Conservation (phyloP, 305 asterid species). For the Caryopteris hybrid region DNA sequence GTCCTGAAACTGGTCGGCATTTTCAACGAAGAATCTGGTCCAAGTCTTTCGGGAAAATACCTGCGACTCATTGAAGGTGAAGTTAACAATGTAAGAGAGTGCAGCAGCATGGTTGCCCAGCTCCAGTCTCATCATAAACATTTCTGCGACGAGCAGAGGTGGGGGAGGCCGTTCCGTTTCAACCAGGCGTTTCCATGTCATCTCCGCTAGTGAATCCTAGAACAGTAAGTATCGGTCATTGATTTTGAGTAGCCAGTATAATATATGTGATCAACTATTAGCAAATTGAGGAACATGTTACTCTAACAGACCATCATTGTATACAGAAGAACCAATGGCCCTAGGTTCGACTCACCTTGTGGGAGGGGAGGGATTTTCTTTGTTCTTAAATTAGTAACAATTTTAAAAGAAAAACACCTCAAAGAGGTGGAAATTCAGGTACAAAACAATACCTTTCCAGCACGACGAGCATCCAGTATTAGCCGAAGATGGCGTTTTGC, state of each 20-base stretch:
- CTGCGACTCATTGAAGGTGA: slow-evolving; percentile 38
- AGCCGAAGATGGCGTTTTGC: slow-evolving; percentile 72
- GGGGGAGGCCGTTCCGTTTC: slow-evolving; percentile 52
- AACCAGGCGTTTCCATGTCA: slow-evolving; percentile 70
- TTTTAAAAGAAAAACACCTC: too few species aligned
- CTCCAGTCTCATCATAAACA: slow-evolving; percentile 57
- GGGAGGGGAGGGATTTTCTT: too few species aligned
- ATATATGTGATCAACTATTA: too few species aligned
- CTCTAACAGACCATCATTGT: too few species aligned
- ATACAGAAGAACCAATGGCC: too few species aligned
- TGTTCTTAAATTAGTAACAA: too few species aligned
- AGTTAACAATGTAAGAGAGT: slow-evolving; percentile 43
- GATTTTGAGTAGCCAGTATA: too few species aligned
- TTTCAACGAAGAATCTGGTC: slow-evolving; percentile 50
- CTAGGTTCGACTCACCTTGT: too few species aligned
- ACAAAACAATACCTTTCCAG: slow-evolving; percentile 71
- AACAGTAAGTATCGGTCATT: slow-evolving; percentile 3
- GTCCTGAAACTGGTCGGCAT: slow-evolving; percentile 34
- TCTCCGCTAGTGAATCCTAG: slow-evolving; percentile 59
- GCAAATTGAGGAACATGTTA: too few species aligned
- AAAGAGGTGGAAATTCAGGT: too few species aligned
- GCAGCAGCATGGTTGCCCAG: slow-evolving; percentile 49
- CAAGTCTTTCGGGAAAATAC: slow-evolving; percentile 62
- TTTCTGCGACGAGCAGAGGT: slow-evolving; percentile 45
- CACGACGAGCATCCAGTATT: slow-evolving; percentile 53